These are phyloP conservation scores for Solanum piurae DNA, from an alignment of 257 asterid genomes.

Conservation along the genomic window DNA sequence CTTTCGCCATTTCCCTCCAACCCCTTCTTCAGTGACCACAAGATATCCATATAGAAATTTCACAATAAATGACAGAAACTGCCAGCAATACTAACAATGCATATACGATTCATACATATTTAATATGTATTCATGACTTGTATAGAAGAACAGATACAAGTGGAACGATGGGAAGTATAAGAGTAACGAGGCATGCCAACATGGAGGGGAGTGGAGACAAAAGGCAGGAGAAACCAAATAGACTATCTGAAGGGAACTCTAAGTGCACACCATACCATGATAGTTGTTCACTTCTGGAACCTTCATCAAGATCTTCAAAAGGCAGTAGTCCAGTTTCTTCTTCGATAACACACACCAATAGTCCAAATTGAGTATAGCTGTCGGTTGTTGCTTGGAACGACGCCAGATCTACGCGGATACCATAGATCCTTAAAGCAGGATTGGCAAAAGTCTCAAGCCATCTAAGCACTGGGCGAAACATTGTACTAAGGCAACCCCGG, in stretches of 20 bases:
- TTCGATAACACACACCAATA: slow-evolving; percentile 56
- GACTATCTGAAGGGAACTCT: neutral
- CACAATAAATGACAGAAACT: neutral
- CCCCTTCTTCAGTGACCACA: neutral
- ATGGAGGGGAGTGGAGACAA: neutral
- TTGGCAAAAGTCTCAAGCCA: slow-evolving; percentile 85
- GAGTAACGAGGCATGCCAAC: neutral
- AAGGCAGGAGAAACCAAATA: neutral
- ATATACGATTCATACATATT: neutral
- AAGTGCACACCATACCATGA: slow-evolving; percentile 35
- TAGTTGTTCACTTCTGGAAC: slow-evolving; percentile 31
- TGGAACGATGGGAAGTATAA: neutral
- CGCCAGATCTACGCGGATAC: slow-evolving; percentile 76
- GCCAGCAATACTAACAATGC: neutral
- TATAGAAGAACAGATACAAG: neutral
- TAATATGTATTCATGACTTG: neutral
- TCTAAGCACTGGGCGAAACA: slow-evolving; percentile 56
- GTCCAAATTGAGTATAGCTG: slow-evolving; percentile 74
- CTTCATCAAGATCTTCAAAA: slow-evolving; percentile 34
- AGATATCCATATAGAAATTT: neutral
- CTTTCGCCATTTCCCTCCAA: neutral
- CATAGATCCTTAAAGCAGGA: slow-evolving; percentile 63
- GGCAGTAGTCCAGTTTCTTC: slow-evolving; percentile 34
- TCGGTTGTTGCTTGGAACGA: slow-evolving; percentile 69
- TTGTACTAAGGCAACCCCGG: slow-evolving; percentile 67